phyloP scores from a whole-genome alignment of 208 protist species.

The Trypanosoma melophagium region DNA sequence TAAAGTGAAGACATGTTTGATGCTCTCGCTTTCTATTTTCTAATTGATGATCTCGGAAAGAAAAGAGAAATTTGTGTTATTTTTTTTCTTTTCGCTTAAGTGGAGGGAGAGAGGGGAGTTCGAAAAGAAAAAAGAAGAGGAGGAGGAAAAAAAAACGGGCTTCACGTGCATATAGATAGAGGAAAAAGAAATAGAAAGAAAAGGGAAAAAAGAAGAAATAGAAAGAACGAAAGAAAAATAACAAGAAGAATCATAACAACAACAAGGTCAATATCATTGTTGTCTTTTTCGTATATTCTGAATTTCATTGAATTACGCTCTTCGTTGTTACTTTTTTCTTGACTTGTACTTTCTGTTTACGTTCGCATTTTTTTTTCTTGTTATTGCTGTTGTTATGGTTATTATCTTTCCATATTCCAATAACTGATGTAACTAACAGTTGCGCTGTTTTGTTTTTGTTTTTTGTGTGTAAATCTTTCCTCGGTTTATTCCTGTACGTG shows the following conservation, averaged over 20 bases:
- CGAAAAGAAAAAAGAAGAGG: conserved; percentile 20
- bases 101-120: not conserved
- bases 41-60: too few species aligned
- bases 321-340: not conserved
- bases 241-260: not conserved
- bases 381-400: conserved; percentile 4
- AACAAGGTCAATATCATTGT: not conserved
- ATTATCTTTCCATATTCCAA: conserved; percentile 16
- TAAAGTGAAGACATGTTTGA: too few species aligned
- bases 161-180: not conserved
- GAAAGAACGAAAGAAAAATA: conserved; percentile 3
- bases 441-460: conserved; percentile 4
- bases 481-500: conserved; percentile 3
- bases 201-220: not conserved
- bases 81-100: too few species aligned
- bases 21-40: too few species aligned
- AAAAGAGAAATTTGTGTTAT: too few species aligned
- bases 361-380: not conserved
- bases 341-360: too few species aligned
- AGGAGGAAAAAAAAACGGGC: not conserved
- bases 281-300: conserved; percentile 10
- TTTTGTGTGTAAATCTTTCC: not conserved
- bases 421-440: conserved; percentile 5
- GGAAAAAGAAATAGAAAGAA: not conserved
- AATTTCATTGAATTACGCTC: too few species aligned